Base-by-base conservation (phyloP, 1,284 basidiomycete species). In the Cryptococcus sp. region DNA sequence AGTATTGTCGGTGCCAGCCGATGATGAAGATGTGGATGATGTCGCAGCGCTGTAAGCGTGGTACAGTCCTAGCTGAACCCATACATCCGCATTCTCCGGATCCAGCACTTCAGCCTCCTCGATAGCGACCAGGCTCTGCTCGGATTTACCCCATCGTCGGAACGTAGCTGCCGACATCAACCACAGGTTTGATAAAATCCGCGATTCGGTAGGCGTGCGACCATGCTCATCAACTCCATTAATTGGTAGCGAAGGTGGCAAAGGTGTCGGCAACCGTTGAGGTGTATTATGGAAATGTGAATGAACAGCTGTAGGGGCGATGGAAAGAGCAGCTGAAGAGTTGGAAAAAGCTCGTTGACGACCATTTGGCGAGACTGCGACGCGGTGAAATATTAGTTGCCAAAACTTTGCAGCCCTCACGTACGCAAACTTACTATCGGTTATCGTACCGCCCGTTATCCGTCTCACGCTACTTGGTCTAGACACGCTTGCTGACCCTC, bases 21-120 rank as follows among this genome's bases (percentile, higher is more conserved):
- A 5, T 34, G 29, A 34, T 34, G 29, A 34, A 10, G 29, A 34
- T 7, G 26, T 29, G 26, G 29, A 34, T 10, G 29, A 34, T 7
- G 3, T 10, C 29, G 15, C 17, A 13, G 44, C 55, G 17, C 22
- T 10, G n/a, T 38, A 49, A 38, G 82, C 72, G 66, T 90, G 83
- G 73, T 92, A 91, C 25, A 93, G 71, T 0, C 89, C 91, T 43
- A 93, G 82, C 87, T 93, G 94, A 8, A 95, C 89, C 93, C 94
- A 98, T 15, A 98, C 91, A 37, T 86, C 87, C 0, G 93, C 86
- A 73, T 93, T 91, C 39, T 85, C 84, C 60, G 91, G 88, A 73
- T 95, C 91, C 61, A 87, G 83, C 5, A 88, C 86, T 75, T 99
- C 95, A 0, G 95, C 96, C 78, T 99, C 95, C 72, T 94, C 91